phyloP scores from a whole-genome alignment of 805 yeast genomes.

The Komagataella phaffii region DNA sequence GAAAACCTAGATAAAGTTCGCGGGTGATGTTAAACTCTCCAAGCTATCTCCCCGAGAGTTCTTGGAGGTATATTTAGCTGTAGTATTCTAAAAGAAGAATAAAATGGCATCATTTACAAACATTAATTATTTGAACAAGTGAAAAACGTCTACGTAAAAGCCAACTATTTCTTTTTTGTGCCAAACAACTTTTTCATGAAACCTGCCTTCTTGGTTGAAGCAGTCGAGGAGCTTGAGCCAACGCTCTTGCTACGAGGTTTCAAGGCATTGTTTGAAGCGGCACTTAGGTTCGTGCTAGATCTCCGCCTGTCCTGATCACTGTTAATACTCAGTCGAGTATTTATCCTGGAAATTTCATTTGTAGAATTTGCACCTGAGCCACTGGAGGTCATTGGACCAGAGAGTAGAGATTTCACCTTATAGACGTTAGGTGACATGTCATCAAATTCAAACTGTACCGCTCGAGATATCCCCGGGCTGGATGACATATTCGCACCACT shows the following conservation, averaged over 20 bases:
- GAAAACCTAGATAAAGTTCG: background rate
- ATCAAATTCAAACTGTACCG: background rate
- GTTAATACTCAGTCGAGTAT: background rate
- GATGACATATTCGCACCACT: background rate
- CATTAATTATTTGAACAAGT: no score
- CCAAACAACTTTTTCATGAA: background rate
- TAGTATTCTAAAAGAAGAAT: no score
- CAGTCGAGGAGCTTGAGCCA: background rate
- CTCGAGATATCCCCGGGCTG: background rate
- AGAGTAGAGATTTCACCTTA: background rate
- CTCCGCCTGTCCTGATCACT: background rate
- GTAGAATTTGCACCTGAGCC: background rate
- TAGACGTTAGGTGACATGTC: background rate
- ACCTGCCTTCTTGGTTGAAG: background rate
- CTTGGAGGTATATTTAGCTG: no score
- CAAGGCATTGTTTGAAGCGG: background rate
- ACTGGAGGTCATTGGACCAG: background rate
- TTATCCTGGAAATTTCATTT: background rate
- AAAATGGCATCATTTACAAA: no score
- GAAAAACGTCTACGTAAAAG: no score
- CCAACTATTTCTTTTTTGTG: background rate
- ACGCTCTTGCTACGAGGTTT: background rate
- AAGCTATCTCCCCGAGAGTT: no score
- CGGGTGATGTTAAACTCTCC: background rate
- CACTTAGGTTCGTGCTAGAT: background rate